Conservation (phyloP, 2,329 filamentous ascomycete genomes). For the Nigrospora oryzae region DNA sequence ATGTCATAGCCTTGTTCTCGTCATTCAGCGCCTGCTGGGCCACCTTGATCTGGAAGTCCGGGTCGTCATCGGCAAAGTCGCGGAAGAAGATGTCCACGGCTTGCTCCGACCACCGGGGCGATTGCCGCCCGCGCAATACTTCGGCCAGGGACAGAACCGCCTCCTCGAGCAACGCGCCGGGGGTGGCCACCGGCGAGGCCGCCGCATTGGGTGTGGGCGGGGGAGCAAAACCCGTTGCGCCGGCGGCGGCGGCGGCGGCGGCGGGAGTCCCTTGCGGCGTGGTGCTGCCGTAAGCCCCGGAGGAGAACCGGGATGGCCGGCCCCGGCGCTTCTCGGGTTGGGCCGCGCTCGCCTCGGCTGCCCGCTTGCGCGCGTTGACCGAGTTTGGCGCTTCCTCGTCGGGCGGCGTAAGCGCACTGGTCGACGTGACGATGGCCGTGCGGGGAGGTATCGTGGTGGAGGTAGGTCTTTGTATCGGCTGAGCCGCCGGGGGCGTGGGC, state of each 20-base stretch:
- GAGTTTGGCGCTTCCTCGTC: constrained; percentile 38
- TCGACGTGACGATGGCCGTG: constrained; percentile 27
- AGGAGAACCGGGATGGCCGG: constrained; percentile 22
- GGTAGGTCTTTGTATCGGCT: constrained; percentile 18
- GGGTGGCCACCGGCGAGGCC: not conserved
- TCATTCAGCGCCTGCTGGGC: constrained; percentile 50
- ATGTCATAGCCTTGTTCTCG: constrained; percentile 52
- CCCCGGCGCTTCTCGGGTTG: constrained; percentile 19
- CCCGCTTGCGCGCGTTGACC: constrained; percentile 30
- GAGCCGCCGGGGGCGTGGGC: constrained; percentile 12
- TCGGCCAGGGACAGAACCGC: constrained; percentile 28
- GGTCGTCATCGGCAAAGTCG: constrained; percentile 48
- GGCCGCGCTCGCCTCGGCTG: constrained; percentile 11
- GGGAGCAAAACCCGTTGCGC: not conserved
- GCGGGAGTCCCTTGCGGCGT: constrained; percentile 3
- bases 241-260: not conserved
- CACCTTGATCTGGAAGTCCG: constrained; percentile 51
- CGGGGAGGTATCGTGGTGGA: constrained; percentile 29
- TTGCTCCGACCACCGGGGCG: constrained; percentile 45
- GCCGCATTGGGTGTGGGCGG: not conserved
- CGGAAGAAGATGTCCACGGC: constrained; percentile 51
- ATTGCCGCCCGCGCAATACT: constrained; percentile 25
- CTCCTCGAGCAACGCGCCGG: constrained; percentile 23
- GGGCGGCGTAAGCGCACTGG: constrained; percentile 44
- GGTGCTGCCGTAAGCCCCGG: constrained; percentile 22